Base-by-base conservation (phyloP, 2,329 filamentous ascomycete genomes). In the Tolypocladium amazonense region DNA sequence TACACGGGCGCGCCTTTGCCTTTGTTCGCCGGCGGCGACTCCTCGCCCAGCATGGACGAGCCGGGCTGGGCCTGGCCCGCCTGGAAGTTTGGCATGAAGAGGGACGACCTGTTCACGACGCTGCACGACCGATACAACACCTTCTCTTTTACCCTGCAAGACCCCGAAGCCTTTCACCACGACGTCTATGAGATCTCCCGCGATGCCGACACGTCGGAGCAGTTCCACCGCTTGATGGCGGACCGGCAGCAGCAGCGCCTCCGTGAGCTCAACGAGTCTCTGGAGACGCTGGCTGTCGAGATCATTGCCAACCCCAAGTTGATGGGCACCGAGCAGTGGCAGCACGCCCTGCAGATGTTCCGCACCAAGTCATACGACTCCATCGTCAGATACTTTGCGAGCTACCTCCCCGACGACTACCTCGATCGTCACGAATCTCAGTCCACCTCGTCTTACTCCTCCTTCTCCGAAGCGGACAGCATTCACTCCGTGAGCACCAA, bases 1-100 rank as follows among this genome's bases (percentile, higher is more conserved):
- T n/a, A 23, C 53, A 56, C 50, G 56, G 45, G 61, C 57, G 39
- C 45, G 38, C 45, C 23, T 38, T n/a, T 37, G 54, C 50, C 57
- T 57, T 50, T 59, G 37, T 59, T 20, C 55, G 33, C 35, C 23
- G 35, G 43, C 27, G 4, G 35, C 47, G 53, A n/a, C 30, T 56
- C 43, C 56, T 37, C 63, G 43, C 39, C 67, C 67, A 66, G 66
- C 62, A 85, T 85, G 82, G 81, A 84, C 71, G 81, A 84, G 59
- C 77, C 76, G 38, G 75, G 71, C 64, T 75, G 72, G 68, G 74
- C 76, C 65, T 85, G 82, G 82, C 82, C 82, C 52, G 78, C 79
- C 66, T 85, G 82, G 82, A 85, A 85, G 71, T 85, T 85, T 75
- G 82, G 81, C 67, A 78, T 85, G 78, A 83, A 81, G 76, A 78